phyloP scores from a whole-genome alignment of 2,329 filamentous ascomycete genomes.

The Sporothrix phasma region DNA sequence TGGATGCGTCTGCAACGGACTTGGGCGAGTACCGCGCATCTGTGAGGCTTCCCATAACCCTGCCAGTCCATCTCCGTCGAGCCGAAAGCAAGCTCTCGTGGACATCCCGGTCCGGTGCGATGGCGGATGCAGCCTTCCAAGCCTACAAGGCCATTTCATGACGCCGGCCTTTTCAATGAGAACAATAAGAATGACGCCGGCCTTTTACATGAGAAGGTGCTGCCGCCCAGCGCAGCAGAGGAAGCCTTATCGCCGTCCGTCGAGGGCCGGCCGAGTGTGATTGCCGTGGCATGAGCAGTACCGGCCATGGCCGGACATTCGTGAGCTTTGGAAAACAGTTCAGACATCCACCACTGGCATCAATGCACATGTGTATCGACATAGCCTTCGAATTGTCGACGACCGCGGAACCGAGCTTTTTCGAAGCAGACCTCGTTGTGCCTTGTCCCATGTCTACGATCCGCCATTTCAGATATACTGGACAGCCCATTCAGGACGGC shows the following conservation, averaged over 20 bases:
- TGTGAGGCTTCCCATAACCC: constrained; percentile 60
- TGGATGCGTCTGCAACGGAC: too few relatives aligned
- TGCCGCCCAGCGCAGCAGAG: constrained; percentile 43
- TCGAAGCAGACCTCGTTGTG: constrained; percentile 34
- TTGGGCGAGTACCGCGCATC: constrained; percentile 38
- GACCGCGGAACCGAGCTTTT: constrained; percentile 24
- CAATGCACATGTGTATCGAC: constrained; percentile 21
- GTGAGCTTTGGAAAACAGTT: constrained; percentile 31
- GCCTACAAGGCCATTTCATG: constrained; percentile 63
- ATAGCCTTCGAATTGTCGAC: constrained; percentile 29
- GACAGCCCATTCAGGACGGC: constrained; percentile 23
- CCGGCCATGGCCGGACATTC: constrained; percentile 39
- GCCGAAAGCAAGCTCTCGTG: constrained; percentile 47
- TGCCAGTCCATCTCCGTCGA: constrained; percentile 52
- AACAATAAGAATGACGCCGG: constrained; percentile 61
- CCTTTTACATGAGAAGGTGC: constrained; percentile 65
- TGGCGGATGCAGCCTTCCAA: constrained; percentile 73
- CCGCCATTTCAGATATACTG: constrained; percentile 33
- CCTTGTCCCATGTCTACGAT: constrained; percentile 34
- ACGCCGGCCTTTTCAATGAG: constrained; percentile 64
- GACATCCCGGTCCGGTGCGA: constrained; percentile 61
- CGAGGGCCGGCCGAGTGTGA: constrained; percentile 29
- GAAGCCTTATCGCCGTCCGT: constrained; percentile 24
- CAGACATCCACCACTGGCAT: neutral
- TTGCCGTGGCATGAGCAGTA: constrained; percentile 30